Base-by-base conservation (phyloP, 2,329 filamentous ascomycete species). In the Alternaria triticina region DNA sequence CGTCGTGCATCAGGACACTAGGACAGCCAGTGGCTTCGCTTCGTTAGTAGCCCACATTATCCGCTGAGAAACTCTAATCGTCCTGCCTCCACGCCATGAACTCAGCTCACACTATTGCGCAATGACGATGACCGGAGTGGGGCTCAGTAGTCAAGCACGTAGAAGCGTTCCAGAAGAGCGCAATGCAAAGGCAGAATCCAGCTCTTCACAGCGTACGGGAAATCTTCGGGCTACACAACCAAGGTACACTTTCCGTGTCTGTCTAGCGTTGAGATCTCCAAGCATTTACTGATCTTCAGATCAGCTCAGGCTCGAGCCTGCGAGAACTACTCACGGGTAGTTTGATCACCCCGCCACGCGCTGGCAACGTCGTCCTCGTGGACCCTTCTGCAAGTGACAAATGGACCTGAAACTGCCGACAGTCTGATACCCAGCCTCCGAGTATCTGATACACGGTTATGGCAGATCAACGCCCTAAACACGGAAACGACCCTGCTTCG, bases 371-470 rank as follows among this genome's bases (percentile, higher is more conserved):
- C 56, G 57, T 36, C 67, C 62, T 63, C 22, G 27, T 52, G 68
- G 62, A 64, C 57, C 28, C 63, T 62, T 64, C 52, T 69, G 63
- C 67, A 70, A 69, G 68, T 70, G 68, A 70, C 70, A 62, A 71
- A 70, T 73, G 50, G 65, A 74, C 66, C 60, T 78, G 77, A 78
- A 79, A 79, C 77, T 74, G 61, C 70, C 70, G 74, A 64, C 57
- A 67, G 33, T 69, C 70, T 79, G 76, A 78, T 72, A 79, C 77
- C 49, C 15, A 63, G 62, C 65, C 55, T 54, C 65, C 62, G 61
- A 28, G 64, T 68, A 70, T 77, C 74, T 77, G 75, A 77, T 65
- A 74, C 75, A 72, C 63, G 67, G 67, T 40, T 40, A 70, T 69
- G 71, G 74, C 60, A 71, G 75, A 79, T 76, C 74, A 63, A 50